Conservation (phyloP, 1,284 basidiomycete genomes). For the Neonothopanus nambi region DNA sequence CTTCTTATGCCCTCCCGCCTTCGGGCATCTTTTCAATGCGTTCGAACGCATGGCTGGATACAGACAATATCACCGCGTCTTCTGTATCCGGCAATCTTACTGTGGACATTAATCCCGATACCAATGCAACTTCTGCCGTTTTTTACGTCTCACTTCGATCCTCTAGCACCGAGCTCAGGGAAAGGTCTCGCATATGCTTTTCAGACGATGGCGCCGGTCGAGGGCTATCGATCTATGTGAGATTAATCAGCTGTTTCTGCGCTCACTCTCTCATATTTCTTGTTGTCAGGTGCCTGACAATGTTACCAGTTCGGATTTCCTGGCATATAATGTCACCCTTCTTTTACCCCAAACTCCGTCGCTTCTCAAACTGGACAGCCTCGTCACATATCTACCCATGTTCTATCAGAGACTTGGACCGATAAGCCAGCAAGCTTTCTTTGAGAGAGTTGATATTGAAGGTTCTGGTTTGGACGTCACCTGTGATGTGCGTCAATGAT, state of each 20-base stretch:
- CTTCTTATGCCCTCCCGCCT: conserved; percentile 34
- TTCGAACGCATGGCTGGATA: conserved; percentile 50
- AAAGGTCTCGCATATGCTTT: conserved; percentile 47
- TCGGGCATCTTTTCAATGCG: conserved; percentile 48
- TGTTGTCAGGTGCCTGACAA: conserved; percentile 43
- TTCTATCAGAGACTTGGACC: conserved; percentile 55
- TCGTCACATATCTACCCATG: conserved; percentile 57
- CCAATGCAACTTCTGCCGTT: conserved; percentile 36
- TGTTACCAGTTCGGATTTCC: conserved; percentile 37
- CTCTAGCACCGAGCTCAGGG: conserved; percentile 41
- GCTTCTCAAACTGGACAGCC: conserved; percentile 35
- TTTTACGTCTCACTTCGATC: conserved; percentile 48
- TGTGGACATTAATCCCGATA: conserved; percentile 50
- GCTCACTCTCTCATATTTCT: neutral
- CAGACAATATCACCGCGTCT: conserved; percentile 24
- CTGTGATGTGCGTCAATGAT: conserved; percentile 45
- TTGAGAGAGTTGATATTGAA: conserved; percentile 50
- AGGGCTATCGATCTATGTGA: conserved; percentile 54
- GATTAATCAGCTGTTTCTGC: conserved; percentile 22
- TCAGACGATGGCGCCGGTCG: conserved; percentile 39
- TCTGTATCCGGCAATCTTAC: conserved; percentile 47
- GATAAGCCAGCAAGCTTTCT: conserved; percentile 39
- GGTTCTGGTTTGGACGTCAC: conserved; percentile 46
- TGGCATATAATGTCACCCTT: conserved; percentile 51
- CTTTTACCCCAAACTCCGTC: conserved; percentile 45